Conservation (phyloP, 768 basidiomycete genomes). For the Lactarius vividus region DNA sequence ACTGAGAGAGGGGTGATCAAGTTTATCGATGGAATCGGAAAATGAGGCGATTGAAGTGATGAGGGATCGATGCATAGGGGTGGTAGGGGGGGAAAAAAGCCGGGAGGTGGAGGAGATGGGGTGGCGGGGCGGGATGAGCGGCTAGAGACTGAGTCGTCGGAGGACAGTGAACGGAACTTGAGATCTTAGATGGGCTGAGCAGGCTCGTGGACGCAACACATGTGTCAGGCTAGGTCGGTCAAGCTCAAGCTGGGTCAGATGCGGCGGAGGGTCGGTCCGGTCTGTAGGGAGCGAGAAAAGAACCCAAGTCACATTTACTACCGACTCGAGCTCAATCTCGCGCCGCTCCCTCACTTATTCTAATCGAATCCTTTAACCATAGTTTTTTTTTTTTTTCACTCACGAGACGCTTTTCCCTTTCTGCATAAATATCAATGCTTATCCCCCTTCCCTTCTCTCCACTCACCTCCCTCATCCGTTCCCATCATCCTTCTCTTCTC, state of each 20-base stretch:
- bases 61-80: not conserved
- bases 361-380: slow-evolving; percentile 10
- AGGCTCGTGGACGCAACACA: too few relatives aligned
- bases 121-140: slow-evolving; percentile 3
- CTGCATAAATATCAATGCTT: slow-evolving; percentile 28
- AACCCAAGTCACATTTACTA: not conserved
- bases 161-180: slow-evolving; percentile 7
- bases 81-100: not conserved
- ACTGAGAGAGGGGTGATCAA: not conserved
- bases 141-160: slow-evolving; percentile 3
- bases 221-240: not conserved
- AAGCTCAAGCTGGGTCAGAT: not conserved
- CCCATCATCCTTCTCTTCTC: slow-evolving; percentile 21
- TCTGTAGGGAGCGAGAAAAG: slow-evolving; percentile 1
- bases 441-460: slow-evolving; percentile 22
- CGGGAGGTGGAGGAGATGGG: not conserved
- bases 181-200: slow-evolving; percentile 2
- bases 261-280: slow-evolving; percentile 25
- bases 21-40: not conserved
- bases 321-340: slow-evolving; percentile 8
- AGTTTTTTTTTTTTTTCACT: slow-evolving; percentile 28
- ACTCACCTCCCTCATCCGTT: slow-evolving; percentile 31
- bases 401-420: slow-evolving; percentile 37
- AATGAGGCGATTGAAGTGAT: not conserved
- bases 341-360: slow-evolving; percentile 7